Evolutionary conservation across 2,329 filamentous ascomycete species (phyloP).

Genomic region (Bipolaris cookei): DNA sequence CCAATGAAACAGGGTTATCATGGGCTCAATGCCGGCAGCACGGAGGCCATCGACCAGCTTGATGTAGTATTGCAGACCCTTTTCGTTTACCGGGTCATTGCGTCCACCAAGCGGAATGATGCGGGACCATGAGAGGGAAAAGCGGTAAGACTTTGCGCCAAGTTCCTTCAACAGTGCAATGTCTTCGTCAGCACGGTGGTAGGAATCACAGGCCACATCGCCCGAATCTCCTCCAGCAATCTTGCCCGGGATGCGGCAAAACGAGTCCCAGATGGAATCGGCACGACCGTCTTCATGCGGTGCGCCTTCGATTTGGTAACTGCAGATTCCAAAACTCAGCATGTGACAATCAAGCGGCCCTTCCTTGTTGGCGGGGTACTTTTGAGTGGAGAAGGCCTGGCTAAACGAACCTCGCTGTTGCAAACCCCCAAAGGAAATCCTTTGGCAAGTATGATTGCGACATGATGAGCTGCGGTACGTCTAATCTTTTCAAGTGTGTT

Average conservation of each 20-base stretch:
- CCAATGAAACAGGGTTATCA: slow-evolving; percentile 88
- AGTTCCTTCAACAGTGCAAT: slow-evolving; percentile 77
- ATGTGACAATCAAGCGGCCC: slow-evolving; percentile 13
- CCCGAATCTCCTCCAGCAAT: slow-evolving; percentile 80
- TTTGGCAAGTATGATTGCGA: slow-evolving; percentile 48
- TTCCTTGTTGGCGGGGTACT: slow-evolving; percentile 29
- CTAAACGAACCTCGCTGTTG: slow-evolving; percentile 50
- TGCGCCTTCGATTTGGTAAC: slow-evolving; percentile 87
- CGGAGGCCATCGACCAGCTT: slow-evolving; percentile 79
- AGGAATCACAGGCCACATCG: slow-evolving; percentile 82
- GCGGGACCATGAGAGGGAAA: slow-evolving; percentile 82
- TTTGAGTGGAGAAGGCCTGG: slow-evolving; percentile 22
- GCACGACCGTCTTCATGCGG: slow-evolving; percentile 76
- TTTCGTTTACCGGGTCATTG: slow-evolving; percentile 79
- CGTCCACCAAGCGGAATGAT: slow-evolving; percentile 86
- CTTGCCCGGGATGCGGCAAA: slow-evolving; percentile 80
- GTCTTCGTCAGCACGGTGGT: slow-evolving; percentile 78
- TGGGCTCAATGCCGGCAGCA: slow-evolving; percentile 76
- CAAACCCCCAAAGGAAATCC: slow-evolving; percentile 52
- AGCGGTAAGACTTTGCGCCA: slow-evolving; percentile 78
- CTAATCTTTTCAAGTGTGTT: neutral
- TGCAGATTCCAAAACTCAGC: slow-evolving; percentile 50
- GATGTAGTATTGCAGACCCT: slow-evolving; percentile 78
- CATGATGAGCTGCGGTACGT: slow-evolving; percentile 33
- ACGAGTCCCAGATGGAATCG: slow-evolving; percentile 89